Conservation (phyloP, 2,329 filamentous ascomycete species). For the Parastagonospora nodorum region DNA sequence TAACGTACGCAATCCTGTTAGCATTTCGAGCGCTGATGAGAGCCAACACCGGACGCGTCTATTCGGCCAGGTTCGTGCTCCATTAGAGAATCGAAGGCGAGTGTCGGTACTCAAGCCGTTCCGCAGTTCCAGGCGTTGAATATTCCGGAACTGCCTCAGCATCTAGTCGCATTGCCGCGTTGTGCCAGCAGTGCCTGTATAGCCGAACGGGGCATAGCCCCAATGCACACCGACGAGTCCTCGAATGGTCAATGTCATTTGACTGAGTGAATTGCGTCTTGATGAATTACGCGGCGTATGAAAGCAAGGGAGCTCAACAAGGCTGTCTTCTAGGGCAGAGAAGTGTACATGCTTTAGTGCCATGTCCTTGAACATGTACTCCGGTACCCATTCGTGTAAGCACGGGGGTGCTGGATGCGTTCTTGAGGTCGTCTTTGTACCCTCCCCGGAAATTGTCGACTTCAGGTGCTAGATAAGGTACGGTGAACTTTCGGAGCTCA, state of each 20-base stretch:
- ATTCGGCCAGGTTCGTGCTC: constrained; percentile 5
- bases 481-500: constrained; percentile 19
- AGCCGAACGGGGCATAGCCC: too few relatives aligned
- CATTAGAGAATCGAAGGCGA: constrained; percentile 3
- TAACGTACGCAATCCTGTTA: too few relatives aligned
- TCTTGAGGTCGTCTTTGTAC: constrained; percentile 18
- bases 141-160: not conserved
- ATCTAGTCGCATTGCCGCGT: constrained; percentile 11
- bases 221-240: too few relatives aligned
- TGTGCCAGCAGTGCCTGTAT: constrained; percentile 9
- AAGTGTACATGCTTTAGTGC: constrained; percentile 12
- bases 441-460: constrained; percentile 5
- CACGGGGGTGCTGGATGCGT: constrained; percentile 19
- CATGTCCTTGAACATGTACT: constrained; percentile 24
- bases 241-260: constrained; percentile 3
- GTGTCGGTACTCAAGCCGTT: not conserved
- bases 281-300: not conserved
- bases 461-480: constrained; percentile 13
- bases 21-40: constrained; percentile 1
- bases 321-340: constrained; percentile 18
- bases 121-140: constrained; percentile 11
- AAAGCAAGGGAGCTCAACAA: constrained; percentile 7
- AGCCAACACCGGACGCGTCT: constrained; percentile 13
- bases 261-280: constrained; percentile 3
- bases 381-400: constrained; percentile 19